These are phyloP conservation scores for Starmera dryadoides DNA, from an alignment of 805 yeast genomes.

Conservation along the genomic window DNA sequence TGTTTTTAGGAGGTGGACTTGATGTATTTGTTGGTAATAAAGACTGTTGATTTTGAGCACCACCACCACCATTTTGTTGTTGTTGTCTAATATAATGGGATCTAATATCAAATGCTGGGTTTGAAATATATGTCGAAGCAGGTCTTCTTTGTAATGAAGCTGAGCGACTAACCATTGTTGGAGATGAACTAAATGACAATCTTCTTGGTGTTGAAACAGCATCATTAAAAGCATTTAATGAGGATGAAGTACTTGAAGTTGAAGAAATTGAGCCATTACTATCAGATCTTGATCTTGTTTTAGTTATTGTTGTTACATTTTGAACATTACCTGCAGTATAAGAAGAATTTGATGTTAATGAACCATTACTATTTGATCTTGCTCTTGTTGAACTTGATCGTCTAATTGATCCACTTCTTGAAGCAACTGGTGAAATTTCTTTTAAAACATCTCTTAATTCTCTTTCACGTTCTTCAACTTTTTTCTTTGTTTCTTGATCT, in stretches of 20 bases:
- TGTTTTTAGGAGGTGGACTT: not conserved
- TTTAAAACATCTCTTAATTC: conserved; percentile 10
- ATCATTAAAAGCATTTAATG: conserved; percentile 1
- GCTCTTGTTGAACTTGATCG: conserved; percentile 1
- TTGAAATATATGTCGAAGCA: conserved; percentile 14
- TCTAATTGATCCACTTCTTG: conserved; percentile 9
- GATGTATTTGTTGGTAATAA: conserved; percentile 6
- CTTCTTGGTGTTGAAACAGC: conserved; percentile 1
- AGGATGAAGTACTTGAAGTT: conserved; percentile 6
- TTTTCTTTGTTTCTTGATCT: conserved; percentile 7
- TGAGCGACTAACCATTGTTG: conserved; percentile 5
- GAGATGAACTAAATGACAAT: conserved; percentile 11
- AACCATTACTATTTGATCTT: conserved; percentile 11
- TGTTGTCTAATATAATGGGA: conserved; percentile 17
- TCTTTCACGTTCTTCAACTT: conserved; percentile 13
- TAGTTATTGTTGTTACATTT: too few relatives aligned
- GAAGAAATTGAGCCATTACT: conserved; percentile 4
- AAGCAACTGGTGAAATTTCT: conserved; percentile 10
- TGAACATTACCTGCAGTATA: too few relatives aligned
- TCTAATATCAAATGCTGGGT: conserved; percentile 21
- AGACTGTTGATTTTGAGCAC: conserved; percentile 1
- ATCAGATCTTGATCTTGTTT: conserved; percentile 8
- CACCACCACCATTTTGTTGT: too few relatives aligned
- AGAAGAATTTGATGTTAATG: too few relatives aligned
- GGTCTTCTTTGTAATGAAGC: conserved; percentile 15